A percentile compares a stretch with the other conserved stretches of the same genome.
Conservation (phyloP, 2,329 filamentous ascomycete genomes). For the Fusarium paranaense region DNA sequence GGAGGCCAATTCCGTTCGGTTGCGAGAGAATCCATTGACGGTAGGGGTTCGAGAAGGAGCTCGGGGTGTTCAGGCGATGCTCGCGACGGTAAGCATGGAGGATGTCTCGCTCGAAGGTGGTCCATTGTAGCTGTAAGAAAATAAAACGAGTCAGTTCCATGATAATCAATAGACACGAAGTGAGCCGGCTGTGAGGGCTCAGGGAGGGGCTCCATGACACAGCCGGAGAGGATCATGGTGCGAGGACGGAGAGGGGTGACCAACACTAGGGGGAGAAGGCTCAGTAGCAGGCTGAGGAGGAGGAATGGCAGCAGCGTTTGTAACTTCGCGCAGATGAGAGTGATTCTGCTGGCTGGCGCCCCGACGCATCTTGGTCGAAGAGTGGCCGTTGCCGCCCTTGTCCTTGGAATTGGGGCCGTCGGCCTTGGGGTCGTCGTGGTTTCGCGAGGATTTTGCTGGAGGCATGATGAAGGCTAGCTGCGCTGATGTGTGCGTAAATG, state of each 20-base stretch:
- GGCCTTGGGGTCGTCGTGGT: conserved; percentile 60
- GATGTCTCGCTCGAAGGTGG: conserved; percentile 72
- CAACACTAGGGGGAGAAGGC: conserved; percentile 49
- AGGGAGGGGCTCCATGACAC: neutral
- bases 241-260: conserved; percentile 33
- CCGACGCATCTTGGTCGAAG: conserved; percentile 67
- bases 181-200: neutral
- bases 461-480: conserved; percentile 51
- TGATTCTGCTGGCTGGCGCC: conserved; percentile 64
- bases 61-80: conserved; percentile 77
- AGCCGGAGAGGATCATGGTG: conserved; percentile 10
- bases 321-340: conserved; percentile 58
- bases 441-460: conserved; percentile 59
- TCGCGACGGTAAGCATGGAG: conserved; percentile 82
- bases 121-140: conserved; percentile 69
- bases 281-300: conserved; percentile 47
- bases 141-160: conserved; percentile 21
- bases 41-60: conserved; percentile 74
- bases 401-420: conserved; percentile 57
- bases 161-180: neutral
- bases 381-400: conserved; percentile 56
- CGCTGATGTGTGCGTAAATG: neutral
- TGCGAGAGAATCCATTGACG: conserved; percentile 71
- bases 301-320: conserved; percentile 53
- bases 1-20: conserved; percentile 73